Evolutionary conservation across 352 stramenopile genomes (phyloP).

Genomic region (Pythium coloratum): DNA sequence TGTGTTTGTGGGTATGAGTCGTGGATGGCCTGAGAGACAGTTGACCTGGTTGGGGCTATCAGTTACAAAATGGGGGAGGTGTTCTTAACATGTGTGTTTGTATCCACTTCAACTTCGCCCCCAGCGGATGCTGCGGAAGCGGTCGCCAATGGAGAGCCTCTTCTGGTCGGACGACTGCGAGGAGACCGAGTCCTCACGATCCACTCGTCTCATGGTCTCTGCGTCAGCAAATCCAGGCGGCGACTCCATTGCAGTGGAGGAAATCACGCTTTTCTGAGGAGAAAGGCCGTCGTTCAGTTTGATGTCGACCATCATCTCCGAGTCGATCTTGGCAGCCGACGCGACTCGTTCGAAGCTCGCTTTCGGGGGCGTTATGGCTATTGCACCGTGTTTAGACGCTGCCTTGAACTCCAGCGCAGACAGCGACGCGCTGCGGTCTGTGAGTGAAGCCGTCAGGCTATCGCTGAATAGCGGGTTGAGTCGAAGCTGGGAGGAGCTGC

Average conservation of each 20-base stretch:
- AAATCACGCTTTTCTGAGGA: not conserved
- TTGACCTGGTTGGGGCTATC: not conserved
- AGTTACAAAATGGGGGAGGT: not conserved
- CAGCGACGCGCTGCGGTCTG: constrained; percentile 18
- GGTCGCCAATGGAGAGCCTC: constrained; percentile 35
- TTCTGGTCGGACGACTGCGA: constrained; percentile 17
- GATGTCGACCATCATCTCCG: constrained; percentile 14
- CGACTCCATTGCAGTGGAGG: not conserved
- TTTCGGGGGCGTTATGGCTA: constrained; percentile 19
- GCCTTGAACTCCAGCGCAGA: constrained; percentile 14
- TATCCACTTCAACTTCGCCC: constrained; percentile 23
- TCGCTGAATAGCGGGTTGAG: constrained; percentile 21
- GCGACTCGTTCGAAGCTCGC: not conserved
- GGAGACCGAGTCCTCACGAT: constrained; percentile 6
- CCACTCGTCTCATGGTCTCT: not conserved
- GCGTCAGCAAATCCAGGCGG: not conserved
- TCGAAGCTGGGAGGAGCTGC: constrained; percentile 13
- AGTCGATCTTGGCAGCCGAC: not conserved
- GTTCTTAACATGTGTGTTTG: constrained; percentile 11
- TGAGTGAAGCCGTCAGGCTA: not conserved
- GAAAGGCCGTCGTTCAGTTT: constrained; percentile 18
- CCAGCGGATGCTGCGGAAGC: constrained; percentile 38
- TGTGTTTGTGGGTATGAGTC: no score
- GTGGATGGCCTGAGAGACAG: not conserved
- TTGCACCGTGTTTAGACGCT: not conserved